phyloP scores from a whole-genome alignment of 768 basidiomycete genomes.

The Fistulinella prunicolor region DNA sequence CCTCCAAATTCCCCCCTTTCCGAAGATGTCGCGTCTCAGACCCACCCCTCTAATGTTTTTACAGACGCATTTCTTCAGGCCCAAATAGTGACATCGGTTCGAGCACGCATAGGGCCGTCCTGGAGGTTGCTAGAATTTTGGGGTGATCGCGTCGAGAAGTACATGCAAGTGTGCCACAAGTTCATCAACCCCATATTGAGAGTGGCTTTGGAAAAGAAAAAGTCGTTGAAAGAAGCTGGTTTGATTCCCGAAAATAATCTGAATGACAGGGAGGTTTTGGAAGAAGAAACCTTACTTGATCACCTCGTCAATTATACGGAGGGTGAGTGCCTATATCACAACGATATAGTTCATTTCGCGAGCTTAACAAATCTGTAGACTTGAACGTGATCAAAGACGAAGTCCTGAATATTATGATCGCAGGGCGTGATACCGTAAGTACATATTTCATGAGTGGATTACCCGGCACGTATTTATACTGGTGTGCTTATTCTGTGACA shows the following conservation, averaged over 20 bases:
- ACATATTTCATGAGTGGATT: no score
- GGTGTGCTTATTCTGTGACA: constrained; percentile 11
- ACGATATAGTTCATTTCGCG: background rate
- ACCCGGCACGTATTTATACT: no score
- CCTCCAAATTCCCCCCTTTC: constrained; percentile 30
- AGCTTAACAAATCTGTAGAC: constrained; percentile 17
- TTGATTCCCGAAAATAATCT: constrained; percentile 12
- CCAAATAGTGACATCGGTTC: constrained; percentile 39
- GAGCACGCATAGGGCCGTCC: constrained; percentile 39
- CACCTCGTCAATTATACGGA: constrained; percentile 31
- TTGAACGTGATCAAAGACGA: constrained; percentile 33
- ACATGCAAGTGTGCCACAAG: constrained; percentile 45
- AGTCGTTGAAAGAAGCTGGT: constrained; percentile 18
- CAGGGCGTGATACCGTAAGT: constrained; percentile 35
- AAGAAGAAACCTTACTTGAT: constrained; percentile 30
- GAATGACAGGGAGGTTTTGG: constrained; percentile 11
- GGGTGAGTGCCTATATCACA: constrained; percentile 10
- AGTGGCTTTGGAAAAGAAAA: constrained; percentile 43
- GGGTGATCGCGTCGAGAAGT: constrained; percentile 43
- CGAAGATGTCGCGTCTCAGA: constrained; percentile 7
- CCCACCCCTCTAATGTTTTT: constrained; percentile 41
- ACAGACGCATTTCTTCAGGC: constrained; percentile 48
- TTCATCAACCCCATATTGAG: constrained; percentile 54
- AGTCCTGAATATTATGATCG: constrained; percentile 37
- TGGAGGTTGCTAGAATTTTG: constrained; percentile 57